phyloP scores from a whole-genome alignment of 225 moss, liverwort and hornwort species.

The Climacium dendroides region DNA sequence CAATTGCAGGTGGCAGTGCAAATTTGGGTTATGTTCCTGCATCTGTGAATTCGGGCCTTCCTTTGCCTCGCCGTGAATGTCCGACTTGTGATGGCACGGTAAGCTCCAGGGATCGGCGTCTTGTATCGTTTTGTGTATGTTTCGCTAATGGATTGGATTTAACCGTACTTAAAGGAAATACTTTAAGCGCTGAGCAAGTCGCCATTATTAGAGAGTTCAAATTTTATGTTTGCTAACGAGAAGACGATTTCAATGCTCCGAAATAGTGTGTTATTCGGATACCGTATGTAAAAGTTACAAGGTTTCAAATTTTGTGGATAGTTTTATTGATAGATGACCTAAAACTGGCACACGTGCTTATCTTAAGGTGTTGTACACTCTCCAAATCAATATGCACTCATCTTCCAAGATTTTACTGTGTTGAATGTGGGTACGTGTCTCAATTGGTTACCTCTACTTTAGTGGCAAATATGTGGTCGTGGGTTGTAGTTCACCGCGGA shows the following conservation, averaged over 20 bases:
- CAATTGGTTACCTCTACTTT: not conserved
- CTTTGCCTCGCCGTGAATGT: constrained; percentile 65
- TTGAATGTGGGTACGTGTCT: not conserved
- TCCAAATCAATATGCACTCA: not conserved
- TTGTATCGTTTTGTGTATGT: not conserved
- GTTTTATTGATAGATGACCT: not conserved
- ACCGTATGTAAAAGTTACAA: not conserved
- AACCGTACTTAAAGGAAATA: not conserved
- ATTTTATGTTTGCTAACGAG: not conserved
- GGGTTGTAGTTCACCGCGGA: not conserved
- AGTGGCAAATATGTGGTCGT: not conserved
- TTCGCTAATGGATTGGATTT: not conserved
- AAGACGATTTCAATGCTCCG: not conserved
- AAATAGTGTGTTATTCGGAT: not conserved
- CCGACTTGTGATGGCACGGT: constrained; percentile 87
- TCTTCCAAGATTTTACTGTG: not conserved
- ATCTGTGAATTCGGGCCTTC: constrained; percentile 27
- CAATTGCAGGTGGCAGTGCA: constrained; percentile 54
- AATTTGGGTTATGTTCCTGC: constrained; percentile 56
- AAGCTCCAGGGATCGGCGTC: not conserved
- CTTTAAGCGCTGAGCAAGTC: not conserved
- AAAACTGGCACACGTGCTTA: not conserved
- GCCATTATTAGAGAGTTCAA: not conserved
- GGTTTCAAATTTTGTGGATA: not conserved
- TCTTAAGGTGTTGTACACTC: not conserved